Evolutionary conservation across 2,329 filamentous ascomycete species (phyloP), one percentile per base, ranked within the genome.

Genomic region (Trichoderma oligosporum): DNA sequence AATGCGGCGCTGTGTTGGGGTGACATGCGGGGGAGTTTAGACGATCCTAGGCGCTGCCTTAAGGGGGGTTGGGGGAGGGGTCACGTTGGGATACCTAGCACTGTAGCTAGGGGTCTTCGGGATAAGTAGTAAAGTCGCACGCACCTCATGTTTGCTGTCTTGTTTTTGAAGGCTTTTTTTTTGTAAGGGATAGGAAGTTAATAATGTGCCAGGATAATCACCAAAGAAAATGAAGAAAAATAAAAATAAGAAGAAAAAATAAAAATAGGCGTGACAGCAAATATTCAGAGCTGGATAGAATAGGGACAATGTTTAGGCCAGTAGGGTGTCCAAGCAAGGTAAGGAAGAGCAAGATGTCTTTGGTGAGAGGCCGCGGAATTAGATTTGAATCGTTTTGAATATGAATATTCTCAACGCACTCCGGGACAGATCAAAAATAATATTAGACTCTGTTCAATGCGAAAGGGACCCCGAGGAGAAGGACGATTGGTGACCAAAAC

Each of bases 81-180:
- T 41, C n/a, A n/a, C n/a, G n/a, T n/a, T n/a, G n/a, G n/a, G n/a
- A n/a, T n/a, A n/a, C n/a, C n/a, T n/a, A n/a, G n/a, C n/a, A n/a
- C n/a, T n/a, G n/a, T n/a, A n/a, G n/a, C n/a, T n/a, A n/a, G n/a
- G n/a, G n/a, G n/a, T n/a, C n/a, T n/a, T n/a, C n/a, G n/a, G n/a
- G n/a, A n/a, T n/a, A 9, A 47, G 16, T 25, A 24, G 24, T 20
- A n/a, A 8, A 18, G 33, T 36, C n/a, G n/a, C n/a, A 61, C 59
- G 52, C 59, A 57, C 57, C 57, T 57, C 59, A 61, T 61, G 20
- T 52, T 60, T 53, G 56, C 22, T 14, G 14, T 51, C 5, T 47
- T 11, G 16, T 6, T 45, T 24, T 42, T 7, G 7, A 16, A 42
- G 3, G 39, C 5, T 2, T 12, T 31, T 11, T n/a, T 36, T 54